These are phyloP conservation scores for Vanrija sp. DNA, from an alignment of 1,284 basidiomycete genomes.

Conservation along the genomic window DNA sequence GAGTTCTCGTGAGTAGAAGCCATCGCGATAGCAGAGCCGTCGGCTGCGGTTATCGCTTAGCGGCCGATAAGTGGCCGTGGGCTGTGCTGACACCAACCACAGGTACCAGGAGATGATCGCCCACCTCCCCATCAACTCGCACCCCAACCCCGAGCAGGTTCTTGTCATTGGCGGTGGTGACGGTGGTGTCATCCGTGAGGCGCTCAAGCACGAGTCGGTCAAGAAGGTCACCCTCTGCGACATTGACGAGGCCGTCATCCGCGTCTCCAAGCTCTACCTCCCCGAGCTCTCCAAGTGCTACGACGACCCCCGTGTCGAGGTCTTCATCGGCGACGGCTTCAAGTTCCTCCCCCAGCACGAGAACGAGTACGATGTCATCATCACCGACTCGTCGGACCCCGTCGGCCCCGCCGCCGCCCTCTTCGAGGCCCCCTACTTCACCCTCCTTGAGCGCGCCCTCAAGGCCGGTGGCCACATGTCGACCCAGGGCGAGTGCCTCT, in stretches of 20 bases:
- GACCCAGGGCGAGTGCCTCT: constrained; percentile 93
- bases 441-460: constrained; percentile 85
- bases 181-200: constrained; percentile 94
- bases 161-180: constrained; percentile 97
- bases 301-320: constrained; percentile 75
- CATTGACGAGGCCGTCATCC: constrained; percentile 97
- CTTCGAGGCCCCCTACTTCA: constrained; percentile 97
- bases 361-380: constrained; percentile 92
- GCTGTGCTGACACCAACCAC: constrained; percentile 2
- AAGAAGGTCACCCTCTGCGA: constrained; percentile 93
- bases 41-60: not conserved
- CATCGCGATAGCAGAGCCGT: not conserved
- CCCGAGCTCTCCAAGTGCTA: constrained; percentile 91
- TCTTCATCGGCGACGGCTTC: constrained; percentile 94
- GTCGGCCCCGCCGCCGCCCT: constrained; percentile 92
- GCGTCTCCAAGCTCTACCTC: constrained; percentile 88
- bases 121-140: constrained; percentile 88
- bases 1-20: constrained; percentile 79
- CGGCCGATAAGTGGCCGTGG: not conserved
- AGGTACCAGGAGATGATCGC: constrained; percentile 99
- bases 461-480: constrained; percentile 89
- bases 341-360: constrained; percentile 90
- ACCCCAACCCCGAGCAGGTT: constrained; percentile 93
- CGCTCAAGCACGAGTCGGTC: constrained; percentile 89
- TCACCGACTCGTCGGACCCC: constrained; percentile 98